Evolutionary conservation across 495 filamentous ascomycete genomes (phyloP).

Genomic region (Aspergillus affinis): DNA sequence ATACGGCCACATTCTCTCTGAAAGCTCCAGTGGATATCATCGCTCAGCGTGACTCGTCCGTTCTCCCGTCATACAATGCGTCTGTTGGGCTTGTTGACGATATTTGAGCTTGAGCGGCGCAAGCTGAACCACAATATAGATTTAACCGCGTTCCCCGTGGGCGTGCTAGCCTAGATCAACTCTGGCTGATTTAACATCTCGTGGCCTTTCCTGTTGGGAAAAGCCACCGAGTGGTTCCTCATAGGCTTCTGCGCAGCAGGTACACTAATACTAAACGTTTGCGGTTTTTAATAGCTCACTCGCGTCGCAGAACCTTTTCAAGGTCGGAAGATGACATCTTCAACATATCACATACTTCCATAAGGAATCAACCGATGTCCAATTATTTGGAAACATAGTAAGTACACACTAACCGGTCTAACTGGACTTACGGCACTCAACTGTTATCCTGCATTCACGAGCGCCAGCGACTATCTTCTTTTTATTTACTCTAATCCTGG

Average conservation of each 20-base stretch:
- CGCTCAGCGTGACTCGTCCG: constrained; percentile 9
- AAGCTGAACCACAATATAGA: no score
- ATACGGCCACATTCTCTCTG: constrained; percentile 1
- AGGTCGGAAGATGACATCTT: no score
- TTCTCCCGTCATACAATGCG: constrained; percentile 12
- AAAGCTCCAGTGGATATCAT: constrained; percentile 5
- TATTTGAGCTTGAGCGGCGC: not conserved
- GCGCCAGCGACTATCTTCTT: no score
- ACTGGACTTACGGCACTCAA: no score
- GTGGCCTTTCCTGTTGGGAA: not conserved
- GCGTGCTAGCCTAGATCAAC: not conserved
- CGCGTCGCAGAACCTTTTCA: not conserved
- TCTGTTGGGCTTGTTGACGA: constrained; percentile 2
- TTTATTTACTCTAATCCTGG: no score
- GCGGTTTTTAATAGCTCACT: not conserved
- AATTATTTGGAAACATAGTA: no score
- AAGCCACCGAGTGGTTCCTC: not conserved
- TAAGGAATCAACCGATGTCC: no score
- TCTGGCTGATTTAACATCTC: not conserved
- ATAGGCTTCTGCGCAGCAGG: not conserved
- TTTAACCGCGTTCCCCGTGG: no score
- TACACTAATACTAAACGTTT: not conserved
- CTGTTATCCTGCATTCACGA: no score
- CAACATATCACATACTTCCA: no score
- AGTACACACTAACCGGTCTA: no score